Base-by-base conservation (phyloP, 805 yeast species). In the Komagataella mondaviorum region DNA sequence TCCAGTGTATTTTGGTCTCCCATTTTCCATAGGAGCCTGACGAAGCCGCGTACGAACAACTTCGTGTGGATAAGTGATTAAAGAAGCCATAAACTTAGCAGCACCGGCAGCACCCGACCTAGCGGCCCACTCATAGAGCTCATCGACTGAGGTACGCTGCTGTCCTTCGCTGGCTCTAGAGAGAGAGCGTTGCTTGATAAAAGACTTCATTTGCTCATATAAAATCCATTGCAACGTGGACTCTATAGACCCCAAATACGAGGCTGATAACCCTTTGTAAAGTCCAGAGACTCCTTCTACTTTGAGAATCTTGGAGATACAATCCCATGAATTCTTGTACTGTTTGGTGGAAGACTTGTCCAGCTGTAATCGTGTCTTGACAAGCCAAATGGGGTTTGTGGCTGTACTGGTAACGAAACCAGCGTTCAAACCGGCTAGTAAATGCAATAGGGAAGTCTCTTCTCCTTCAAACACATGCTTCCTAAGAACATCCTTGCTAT, bases 101-200 rank as follows among this genome's bases (percentile, higher is more conserved):
- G 88, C 81, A 47, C 99, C 99, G 2, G 99, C 99, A 46, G 96
- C 88, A 2, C 98, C 98, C 0, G 97, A 88, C 58, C 97, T 80
- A 2, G 96, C 96, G 55, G 83, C 77, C 99, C 99, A 93, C 61
- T 88, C 96, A 57, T 83, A 66, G 23, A 88, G 70, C 53, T 78
- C 75, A 59, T 88, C 96, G 52, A 73, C 62, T 2, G 77, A 70
- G 50, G 70, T 70, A 53, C 64, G 69, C 53, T 74, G 75, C 51
- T 65, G 70, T 7, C 70, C 70, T 5, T 55, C 54, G 17, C 51
- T 51, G 50, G 67, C 71, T 18, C 62, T 52, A 45, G 64, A 64
- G 22, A 71, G 58, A 1, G 80, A 68, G 61, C 82, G 73, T 57
- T 70, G 72, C 56, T 69, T 67, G 48, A 93, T 85, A 44, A 85